Percentiles rank a stretch among this genome's conserved stretches.
Evolutionary conservation across 2,329 filamentous ascomycete species (phyloP).

Genomic region (Ceratocystis lukuohia): DNA sequence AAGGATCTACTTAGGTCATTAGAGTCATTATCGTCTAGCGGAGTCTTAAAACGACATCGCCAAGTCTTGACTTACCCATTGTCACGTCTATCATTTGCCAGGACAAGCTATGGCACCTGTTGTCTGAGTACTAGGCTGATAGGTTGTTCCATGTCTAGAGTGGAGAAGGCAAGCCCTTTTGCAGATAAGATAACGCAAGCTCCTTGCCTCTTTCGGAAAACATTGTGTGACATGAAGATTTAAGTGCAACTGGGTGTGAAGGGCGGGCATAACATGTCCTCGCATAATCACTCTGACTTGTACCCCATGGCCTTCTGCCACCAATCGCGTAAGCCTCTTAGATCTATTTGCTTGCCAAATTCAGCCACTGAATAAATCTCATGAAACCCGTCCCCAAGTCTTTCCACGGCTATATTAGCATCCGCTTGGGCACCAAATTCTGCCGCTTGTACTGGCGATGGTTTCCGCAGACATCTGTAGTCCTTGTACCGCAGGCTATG

Average conservation of each 20-base stretch:
- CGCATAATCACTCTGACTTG: slow-evolving; percentile 12
- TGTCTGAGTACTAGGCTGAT: too few relatives aligned
- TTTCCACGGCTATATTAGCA: background rate
- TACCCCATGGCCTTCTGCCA: slow-evolving; percentile 57
- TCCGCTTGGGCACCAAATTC: background rate
- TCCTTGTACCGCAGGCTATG: slow-evolving; percentile 58
- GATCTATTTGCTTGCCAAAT: slow-evolving; percentile 49
- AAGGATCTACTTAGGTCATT: slow-evolving; percentile 21
- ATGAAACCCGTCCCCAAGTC: slow-evolving; percentile 28
- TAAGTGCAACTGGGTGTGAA: background rate
- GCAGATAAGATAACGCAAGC: background rate
- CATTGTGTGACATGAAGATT: background rate
- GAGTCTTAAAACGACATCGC: background rate
- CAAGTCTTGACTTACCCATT: slow-evolving; percentile 2
- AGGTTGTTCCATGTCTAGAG: background rate
- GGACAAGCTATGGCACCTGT: background rate
- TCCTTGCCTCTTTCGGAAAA: background rate
- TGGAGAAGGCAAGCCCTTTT: background rate
- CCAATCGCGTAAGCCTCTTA: slow-evolving; percentile 46
- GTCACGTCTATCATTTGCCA: background rate
- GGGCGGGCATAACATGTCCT: background rate
- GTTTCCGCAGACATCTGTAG: slow-evolving; percentile 48
- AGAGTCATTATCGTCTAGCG: background rate
- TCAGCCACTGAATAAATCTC: slow-evolving; percentile 52
- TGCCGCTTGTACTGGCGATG: slow-evolving; percentile 26